These are phyloP conservation scores for Colletotrichum navitas DNA, from an alignment of 2,329 filamentous ascomycete genomes.

Conservation along the genomic window DNA sequence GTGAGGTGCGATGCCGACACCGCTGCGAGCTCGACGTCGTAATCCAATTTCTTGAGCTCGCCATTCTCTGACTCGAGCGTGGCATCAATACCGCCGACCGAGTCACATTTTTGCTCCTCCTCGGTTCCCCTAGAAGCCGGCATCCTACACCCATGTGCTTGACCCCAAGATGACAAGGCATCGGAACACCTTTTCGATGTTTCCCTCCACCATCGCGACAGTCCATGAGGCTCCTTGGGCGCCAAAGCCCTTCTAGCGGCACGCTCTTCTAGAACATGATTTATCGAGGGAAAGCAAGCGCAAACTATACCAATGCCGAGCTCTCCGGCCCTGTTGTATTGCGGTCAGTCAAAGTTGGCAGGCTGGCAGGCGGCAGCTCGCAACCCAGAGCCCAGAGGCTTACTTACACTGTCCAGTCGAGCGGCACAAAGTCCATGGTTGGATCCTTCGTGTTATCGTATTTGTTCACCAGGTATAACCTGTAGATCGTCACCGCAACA, in stretches of 20 bases:
- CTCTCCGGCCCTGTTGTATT: constrained; percentile 35
- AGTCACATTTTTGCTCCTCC: neutral
- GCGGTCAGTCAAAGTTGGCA: neutral
- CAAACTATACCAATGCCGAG: constrained; percentile 43
- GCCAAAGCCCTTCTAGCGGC: too few relatives aligned
- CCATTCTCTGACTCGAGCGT: constrained; percentile 17
- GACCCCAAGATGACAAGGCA: constrained; percentile 18
- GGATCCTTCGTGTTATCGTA: constrained; percentile 45
- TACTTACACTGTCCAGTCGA: constrained; percentile 41
- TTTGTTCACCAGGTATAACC: constrained; percentile 44
- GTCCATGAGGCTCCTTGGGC: neutral
- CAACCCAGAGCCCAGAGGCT: neutral
- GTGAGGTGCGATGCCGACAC: neutral
- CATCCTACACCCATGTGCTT: neutral
- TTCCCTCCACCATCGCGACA: constrained; percentile 16
- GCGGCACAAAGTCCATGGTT: constrained; percentile 45
- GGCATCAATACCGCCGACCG: neutral
- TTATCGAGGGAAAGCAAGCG: constrained; percentile 43
- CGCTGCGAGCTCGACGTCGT: constrained; percentile 30
- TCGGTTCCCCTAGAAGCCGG: neutral
- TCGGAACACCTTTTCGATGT: neutral
- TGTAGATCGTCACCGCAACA: constrained; percentile 47
- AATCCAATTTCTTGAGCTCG: constrained; percentile 24
- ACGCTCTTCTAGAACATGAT: constrained; percentile 41
- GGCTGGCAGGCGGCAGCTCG: neutral